Conservation (phyloP, 2,329 filamentous ascomycete species). For the Colletotrichum siamense region DNA sequence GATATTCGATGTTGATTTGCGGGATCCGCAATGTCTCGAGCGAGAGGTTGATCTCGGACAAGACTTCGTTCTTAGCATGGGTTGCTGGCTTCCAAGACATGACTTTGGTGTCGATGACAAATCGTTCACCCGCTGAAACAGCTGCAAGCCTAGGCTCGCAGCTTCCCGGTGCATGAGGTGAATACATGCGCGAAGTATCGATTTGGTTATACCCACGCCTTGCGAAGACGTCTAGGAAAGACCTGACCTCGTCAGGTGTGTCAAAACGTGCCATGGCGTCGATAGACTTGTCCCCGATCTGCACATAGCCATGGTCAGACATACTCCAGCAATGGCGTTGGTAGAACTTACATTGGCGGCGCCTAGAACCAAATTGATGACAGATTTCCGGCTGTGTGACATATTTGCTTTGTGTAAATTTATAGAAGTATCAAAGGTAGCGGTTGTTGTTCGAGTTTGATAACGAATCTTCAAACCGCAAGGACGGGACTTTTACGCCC, state of each 20-base stretch:
- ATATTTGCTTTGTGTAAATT: not conserved
- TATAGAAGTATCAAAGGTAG: not conserved
- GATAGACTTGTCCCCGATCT: conserved; percentile 19
- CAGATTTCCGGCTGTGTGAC: not conserved
- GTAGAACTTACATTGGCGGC: not conserved
- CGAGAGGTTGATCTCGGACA: conserved; percentile 33
- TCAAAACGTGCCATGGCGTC: conserved; percentile 17
- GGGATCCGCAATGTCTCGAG: conserved; percentile 31
- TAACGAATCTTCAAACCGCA: not conserved
- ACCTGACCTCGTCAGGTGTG: conserved; percentile 28
- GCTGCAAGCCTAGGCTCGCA: conserved; percentile 36
- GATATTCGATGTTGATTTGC: conserved; percentile 40
- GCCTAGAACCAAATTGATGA: not conserved
- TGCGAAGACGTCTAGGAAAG: conserved; percentile 26
- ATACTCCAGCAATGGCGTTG: not conserved
- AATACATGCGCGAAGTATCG: conserved; percentile 39
- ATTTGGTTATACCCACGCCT: conserved; percentile 31
- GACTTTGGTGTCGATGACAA: conserved; percentile 43
- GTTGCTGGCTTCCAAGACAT: conserved; percentile 25
- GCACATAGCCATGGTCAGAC: not conserved
- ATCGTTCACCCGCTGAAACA: conserved; percentile 30
- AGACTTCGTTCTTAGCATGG: conserved; percentile 33
- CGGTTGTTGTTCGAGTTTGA: not conserved
- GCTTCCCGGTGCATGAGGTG: conserved; percentile 25
- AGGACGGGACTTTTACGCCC: not conserved